Base-by-base conservation (phyloP, 768 basidiomycete genomes). In the Tylopilus felleus region DNA sequence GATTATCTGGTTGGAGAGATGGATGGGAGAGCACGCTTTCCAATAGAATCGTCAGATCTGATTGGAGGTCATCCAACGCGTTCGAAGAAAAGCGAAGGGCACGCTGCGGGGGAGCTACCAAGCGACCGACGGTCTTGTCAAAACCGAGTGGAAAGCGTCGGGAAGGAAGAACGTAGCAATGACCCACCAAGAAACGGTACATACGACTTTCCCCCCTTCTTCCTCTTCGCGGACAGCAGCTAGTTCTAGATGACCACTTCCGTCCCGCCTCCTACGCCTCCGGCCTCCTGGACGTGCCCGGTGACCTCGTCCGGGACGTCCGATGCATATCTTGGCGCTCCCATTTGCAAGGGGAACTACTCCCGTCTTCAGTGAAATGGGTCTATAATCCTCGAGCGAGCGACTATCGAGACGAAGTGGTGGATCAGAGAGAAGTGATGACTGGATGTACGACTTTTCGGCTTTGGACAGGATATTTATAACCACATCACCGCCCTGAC, bases 281-380 rank as follows among this genome's bases (percentile, higher is more conserved):
- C 75, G 0, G 88, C 90, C 2, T 86, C 89, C 12, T 91, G 71
- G 6, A 92, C 74, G 59, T 90, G 84, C 0, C 90, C 91, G n/a
- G n/a, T n/a, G n/a, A 0, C 83, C 83, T 2, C 81, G 83, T 7
- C 80, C 81, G 74, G 74, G 23, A 77, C 72, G 55, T 73, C 90
- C 92, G n/a, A 93, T 80, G 58, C 75, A 81, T 8, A 93, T 73
- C 22, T 81, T 79, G 6, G 90, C 90, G 57, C 90, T 93, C 7
- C 93, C 93, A 55, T 94, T 93, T 19, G 92, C 87, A 6, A 91
- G 78, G 6, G 90, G 88, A 16, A 84, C 83, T 2, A 88, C 79
- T 21, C 87, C 88, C 0, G 89, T 90, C 70, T 90, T 85, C 27
- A 95, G 80, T 8, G 81, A 74, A 21, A 94, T 77, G 0, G 79